Evolutionary conservation across 257 asterid genomes (phyloP).

Genomic region (Solanum phureja): DNA sequence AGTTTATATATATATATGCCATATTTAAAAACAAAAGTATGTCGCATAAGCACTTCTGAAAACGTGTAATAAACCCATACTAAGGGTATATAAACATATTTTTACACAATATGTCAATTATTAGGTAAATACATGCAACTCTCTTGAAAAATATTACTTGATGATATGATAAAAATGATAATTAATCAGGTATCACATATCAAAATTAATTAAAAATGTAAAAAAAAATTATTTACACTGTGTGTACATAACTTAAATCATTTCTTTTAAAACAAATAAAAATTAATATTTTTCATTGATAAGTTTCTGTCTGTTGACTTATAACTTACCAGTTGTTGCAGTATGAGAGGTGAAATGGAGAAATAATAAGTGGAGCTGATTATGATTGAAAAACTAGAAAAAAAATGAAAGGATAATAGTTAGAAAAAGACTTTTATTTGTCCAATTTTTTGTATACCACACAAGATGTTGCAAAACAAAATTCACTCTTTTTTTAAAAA

Average conservation of each 20-base stretch:
- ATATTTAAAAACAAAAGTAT: background rate
- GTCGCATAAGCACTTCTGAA: background rate
- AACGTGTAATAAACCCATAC: background rate
- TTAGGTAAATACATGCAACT: too few species aligned
- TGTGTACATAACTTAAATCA: background rate
- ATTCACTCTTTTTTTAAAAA: too few species aligned
- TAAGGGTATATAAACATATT: background rate
- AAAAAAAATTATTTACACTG: background rate
- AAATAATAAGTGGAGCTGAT: conserved; percentile 5
- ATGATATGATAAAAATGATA: background rate
- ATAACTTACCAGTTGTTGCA: conserved; percentile 1
- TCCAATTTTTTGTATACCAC: background rate
- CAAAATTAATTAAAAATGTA: background rate
- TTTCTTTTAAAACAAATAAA: background rate
- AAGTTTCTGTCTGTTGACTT: conserved; percentile 6
- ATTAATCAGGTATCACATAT: background rate
- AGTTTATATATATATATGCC: too few species aligned
- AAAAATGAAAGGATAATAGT: conserved; percentile 4
- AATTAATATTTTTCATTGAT: background rate
- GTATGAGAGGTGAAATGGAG: background rate
- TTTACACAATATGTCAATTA: background rate
- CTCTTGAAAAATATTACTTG: background rate
- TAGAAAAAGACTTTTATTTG: background rate
- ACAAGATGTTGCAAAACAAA: background rate
- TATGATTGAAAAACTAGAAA: conserved; percentile 12